Evolutionary conservation across 257 asterid species (phyloP).

Genomic region (Ajuga chamaepitys): DNA sequence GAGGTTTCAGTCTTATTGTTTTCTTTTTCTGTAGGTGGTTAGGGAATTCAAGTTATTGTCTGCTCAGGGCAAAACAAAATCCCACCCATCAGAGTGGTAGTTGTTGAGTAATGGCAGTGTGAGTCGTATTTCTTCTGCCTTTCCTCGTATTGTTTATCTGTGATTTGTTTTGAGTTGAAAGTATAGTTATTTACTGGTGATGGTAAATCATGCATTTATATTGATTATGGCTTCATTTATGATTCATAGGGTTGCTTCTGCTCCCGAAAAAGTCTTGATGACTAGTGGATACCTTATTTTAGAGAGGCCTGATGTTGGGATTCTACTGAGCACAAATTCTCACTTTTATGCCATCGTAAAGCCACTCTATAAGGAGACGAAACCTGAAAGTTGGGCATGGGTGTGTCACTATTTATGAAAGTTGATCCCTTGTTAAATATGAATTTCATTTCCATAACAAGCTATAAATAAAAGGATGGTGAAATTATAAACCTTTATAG

Average conservation of each 20-base stretch:
- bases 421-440: background rate
- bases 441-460: background rate
- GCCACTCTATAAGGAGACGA: constrained; percentile 59
- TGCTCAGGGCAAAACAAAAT: constrained; percentile 15
- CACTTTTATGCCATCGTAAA: constrained; percentile 88
- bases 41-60: constrained; percentile 5
- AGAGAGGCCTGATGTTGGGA: constrained; percentile 97
- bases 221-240: constrained; percentile 23
- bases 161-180: background rate
- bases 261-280: constrained; percentile 98
- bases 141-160: background rate
- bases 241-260: constrained; percentile 74
- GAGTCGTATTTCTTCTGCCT: constrained; percentile 16
- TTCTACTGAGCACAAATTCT: constrained; percentile 92
- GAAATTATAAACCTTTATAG: background rate
- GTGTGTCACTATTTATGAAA: constrained; percentile 32
- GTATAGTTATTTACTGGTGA: background rate
- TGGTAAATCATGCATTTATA: background rate
- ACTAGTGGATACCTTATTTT: constrained; percentile 93
- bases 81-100: background rate
- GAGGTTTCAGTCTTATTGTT: no score
- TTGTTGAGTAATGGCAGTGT: constrained; percentile 44
- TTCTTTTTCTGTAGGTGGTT: background rate
- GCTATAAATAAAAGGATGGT: background rate
- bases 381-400: constrained; percentile 81